phyloP scores from a whole-genome alignment of 192 early-diverging fungal genomes.

The Linnemannia schmuckeri region DNA sequence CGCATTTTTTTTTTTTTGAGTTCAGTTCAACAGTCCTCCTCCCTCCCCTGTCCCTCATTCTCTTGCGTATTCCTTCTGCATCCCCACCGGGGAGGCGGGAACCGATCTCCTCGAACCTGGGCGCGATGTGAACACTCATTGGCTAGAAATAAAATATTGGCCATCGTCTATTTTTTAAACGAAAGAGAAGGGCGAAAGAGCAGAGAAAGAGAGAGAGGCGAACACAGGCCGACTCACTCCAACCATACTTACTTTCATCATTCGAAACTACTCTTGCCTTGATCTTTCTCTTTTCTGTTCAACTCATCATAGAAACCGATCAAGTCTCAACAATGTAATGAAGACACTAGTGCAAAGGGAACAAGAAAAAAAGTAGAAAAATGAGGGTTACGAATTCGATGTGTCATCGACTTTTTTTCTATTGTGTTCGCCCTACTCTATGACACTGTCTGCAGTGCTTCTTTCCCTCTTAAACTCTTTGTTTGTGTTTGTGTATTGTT shows the following conservation, averaged over 20 bases:
- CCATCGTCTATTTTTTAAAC: not conserved
- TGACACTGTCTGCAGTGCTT: not conserved
- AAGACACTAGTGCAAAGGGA: not conserved
- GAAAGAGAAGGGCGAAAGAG: not conserved
- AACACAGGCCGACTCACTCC: no score
- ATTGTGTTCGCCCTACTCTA: not conserved
- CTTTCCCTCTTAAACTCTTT: no score
- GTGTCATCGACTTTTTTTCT: slow-evolving; percentile 11
- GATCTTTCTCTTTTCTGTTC: no score
- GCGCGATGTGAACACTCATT: slow-evolving; percentile 30
- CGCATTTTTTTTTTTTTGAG: slow-evolving; percentile 3
- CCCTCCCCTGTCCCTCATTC: not conserved
- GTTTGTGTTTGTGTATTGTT: not conserved
- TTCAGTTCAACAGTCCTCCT: not conserved
- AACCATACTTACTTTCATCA: no score
- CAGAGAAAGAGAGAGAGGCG: not conserved
- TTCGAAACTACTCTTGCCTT: no score
- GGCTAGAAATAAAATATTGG: slow-evolving; percentile 9
- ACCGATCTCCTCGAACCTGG: not conserved
- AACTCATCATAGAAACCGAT: not conserved
- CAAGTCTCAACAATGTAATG: not conserved
- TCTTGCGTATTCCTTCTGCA: not conserved
- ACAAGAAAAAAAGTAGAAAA: not conserved
- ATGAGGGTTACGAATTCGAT: slow-evolving; percentile 6
- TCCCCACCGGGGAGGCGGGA: slow-evolving; percentile 2